Evolutionary conservation across 306 rosid genomes (phyloP).

Genomic region (Casuarina cunninghamiana): DNA sequence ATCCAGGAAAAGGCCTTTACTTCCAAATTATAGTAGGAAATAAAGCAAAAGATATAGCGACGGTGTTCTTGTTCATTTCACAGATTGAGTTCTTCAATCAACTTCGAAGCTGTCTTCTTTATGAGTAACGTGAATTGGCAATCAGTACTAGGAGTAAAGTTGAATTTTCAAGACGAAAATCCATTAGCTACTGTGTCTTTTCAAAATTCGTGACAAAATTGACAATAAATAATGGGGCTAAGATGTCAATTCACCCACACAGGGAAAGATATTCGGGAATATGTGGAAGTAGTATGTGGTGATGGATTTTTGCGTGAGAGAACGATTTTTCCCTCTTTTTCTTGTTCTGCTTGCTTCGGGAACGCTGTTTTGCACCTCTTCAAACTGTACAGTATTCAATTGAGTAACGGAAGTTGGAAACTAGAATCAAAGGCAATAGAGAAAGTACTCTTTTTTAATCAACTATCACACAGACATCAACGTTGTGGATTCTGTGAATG

Average conservation of each 20-base stretch:
- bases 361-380: neutral
- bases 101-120: too few species aligned
- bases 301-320: neutral
- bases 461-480: neutral
- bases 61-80: too few species aligned
- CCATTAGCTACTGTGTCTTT: too few species aligned
- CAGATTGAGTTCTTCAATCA: too few species aligned
- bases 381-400: neutral
- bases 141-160: too few species aligned
- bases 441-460: neutral
- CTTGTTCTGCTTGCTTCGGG: neutral
- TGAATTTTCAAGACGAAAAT: too few species aligned
- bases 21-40: too few species aligned
- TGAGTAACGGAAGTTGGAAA: neutral
- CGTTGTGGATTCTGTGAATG: slow-evolving; percentile 32
- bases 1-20: too few species aligned
- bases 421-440: neutral
- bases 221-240: neutral
- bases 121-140: too few species aligned
- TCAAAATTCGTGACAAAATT: neutral
- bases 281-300: slow-evolving; percentile 1
- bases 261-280: neutral
- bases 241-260: neutral
- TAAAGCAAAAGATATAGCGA: too few species aligned
- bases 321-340: neutral